Conservation (phyloP, 495 filamentous ascomycete species). For the Podospora australis region DNA sequence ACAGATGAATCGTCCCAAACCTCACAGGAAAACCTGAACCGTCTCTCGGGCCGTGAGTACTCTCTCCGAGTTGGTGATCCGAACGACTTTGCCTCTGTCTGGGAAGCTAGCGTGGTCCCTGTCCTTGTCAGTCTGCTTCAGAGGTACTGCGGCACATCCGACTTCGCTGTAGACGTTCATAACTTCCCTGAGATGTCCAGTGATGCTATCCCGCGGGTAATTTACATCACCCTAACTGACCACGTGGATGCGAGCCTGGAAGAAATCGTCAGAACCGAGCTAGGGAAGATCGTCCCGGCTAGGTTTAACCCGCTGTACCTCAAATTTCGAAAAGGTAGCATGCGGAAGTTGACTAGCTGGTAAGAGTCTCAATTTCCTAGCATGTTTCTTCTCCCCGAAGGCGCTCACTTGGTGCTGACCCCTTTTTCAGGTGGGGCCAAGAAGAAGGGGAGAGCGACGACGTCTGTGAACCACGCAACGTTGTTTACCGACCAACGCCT, state of each 20-base stretch:
- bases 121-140: conserved; percentile 1
- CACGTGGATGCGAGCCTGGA: background rate
- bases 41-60: conserved; percentile 1
- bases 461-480: conserved; percentile 9
- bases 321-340: background rate
- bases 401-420: no score
- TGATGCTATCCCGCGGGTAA: conserved; percentile 7
- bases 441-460: background rate
- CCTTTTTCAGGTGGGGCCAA: background rate
- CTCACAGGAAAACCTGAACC: background rate
- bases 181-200: conserved; percentile 8
- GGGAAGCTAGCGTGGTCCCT: conserved; percentile 4
- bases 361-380: no score
- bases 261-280: background rate
- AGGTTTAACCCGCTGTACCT: conserved; percentile 2
- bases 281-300: background rate
- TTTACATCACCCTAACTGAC: conserved; percentile 5
- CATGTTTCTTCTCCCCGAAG: no score
- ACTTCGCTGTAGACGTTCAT: conserved; percentile 13
- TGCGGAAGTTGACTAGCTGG: no score
- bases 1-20: background rate
- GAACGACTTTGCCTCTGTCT: conserved; percentile 6
- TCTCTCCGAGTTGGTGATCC: background rate
- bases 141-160: conserved; percentile 1
- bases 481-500: conserved; percentile 1